These are phyloP conservation scores for Termitomyces bulborhizus DNA, from an alignment of 768 basidiomycete species.

Conservation along the genomic window DNA sequence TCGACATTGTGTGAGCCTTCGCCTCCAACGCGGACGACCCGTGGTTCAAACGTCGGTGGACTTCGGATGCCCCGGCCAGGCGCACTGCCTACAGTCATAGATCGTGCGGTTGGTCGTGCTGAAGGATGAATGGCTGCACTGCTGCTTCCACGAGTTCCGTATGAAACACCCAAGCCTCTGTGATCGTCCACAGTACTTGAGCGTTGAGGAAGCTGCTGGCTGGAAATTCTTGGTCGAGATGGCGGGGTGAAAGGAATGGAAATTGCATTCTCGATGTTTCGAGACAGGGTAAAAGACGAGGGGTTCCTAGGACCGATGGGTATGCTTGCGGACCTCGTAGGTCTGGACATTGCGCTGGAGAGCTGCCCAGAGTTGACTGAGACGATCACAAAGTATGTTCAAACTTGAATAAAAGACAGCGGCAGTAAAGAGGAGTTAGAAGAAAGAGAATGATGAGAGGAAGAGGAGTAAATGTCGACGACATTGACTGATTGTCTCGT, in stretches of 20 bases:
- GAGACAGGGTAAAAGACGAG: conserved; percentile 38
- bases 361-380: background rate
- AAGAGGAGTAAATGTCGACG: conserved; percentile 6
- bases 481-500: conserved; percentile 8
- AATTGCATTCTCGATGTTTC: conserved; percentile 61
- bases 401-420: background rate
- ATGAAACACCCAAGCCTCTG: conserved; percentile 29
- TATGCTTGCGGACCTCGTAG: conserved; percentile 60
- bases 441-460: conserved; percentile 5
- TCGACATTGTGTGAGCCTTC: conserved; percentile 35
- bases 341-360: conserved; percentile 35
- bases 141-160: conserved; percentile 30
- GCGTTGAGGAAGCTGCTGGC: conserved; percentile 23
- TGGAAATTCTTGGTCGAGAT: conserved; percentile 33
- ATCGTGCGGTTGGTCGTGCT: conserved; percentile 36
- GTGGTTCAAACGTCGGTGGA: conserved; percentile 49
- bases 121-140: conserved; percentile 23
- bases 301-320: conserved; percentile 49
- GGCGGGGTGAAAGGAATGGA: conserved; percentile 50
- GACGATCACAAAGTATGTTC: background rate
- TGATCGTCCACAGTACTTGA: conserved; percentile 25
- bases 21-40: conserved; percentile 54
- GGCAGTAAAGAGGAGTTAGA: background rate
- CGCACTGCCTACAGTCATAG: conserved; percentile 30
- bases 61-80: conserved; percentile 27